Base-by-base conservation (phyloP, 768 basidiomycete genomes). In the Lentinula lateritia region DNA sequence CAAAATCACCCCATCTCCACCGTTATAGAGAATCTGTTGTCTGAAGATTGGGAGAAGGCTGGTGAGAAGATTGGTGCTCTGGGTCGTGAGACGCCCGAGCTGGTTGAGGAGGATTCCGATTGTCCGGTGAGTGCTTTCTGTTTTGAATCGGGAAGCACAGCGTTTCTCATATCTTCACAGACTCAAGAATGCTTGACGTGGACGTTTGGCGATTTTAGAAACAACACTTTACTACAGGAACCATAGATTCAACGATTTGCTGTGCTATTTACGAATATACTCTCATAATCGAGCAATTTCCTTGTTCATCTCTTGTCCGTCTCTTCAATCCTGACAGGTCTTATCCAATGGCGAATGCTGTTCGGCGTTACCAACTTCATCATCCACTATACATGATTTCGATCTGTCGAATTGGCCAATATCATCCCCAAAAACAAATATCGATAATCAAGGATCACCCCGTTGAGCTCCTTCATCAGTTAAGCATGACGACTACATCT, bases 1-100 rank as follows among this genome's bases (percentile, higher is more conserved):
- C 77, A 87, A 16, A 89, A 84, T 7, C 93, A 95, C 62, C 69
- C 80, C 2, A 92, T 95, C 62, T 77, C 76, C n/a, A 78, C 85
- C 4, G 71, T 93, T 53, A 82, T 93, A 64, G 89, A 93, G 28
- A 80, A 77, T 62, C 62, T 80, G 54, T 75, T 80, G 18, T 48
- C 76, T 15, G 69, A 78, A 65, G 77, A 80, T n/a, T 71, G 74
- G 75, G 67, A 69, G 16, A 39, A 60, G 20, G 16, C 32, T 35
- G 58, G 50, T 50, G 28, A 35, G 48, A 39, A 50, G 28, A 52
- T n/a, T 20, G 58, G 58, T n/a, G 18, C 20, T 62, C 46, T 61
- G 60, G 46, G 36, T 68, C 3, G 71, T 71, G 66, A 74, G 68
- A 71, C 9, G 67, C 73, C 72, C 66, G 69, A 74, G 66, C 64